Base-by-base conservation (phyloP, 176 grass and related monocot species). In the Raddia distichophylla region DNA sequence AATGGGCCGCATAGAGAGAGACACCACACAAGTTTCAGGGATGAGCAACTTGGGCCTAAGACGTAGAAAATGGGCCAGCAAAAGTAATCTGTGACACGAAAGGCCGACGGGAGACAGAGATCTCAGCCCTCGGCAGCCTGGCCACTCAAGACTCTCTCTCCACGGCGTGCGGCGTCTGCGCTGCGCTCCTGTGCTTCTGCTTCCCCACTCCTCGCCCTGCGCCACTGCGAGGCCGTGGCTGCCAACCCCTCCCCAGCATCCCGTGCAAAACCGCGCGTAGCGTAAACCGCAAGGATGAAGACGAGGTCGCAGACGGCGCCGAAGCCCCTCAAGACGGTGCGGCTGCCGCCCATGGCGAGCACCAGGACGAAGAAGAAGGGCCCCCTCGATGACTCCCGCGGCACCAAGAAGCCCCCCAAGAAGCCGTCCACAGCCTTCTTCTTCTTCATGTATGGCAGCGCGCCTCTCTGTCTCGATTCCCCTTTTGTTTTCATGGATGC, bases 381-480 rank as follows among this genome's bases (percentile, higher is more conserved):
- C 16, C 14, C 69, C 17, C 44, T 81, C 43, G 71, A 70, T 74
- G 92, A 89, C 60, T 86, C 57, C 71, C 69, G 84, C 75, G 80
- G 88, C 50, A 89, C 92, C 69, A 94, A 94, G 88, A 94, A 94
- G 76, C 94, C 81, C 63, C 75, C 73, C 68, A 82, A 83, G 81
- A 83, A 83, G 71, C 81, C 81, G 0, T 89, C 93, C 66, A 94
- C 95, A 13, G 95, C 95, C 74, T 98, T 98, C 90, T 98, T 98
- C 92, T 98, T 69, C 64, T 98, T 85, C 82, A 79, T 98, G 95
- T 97, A 90, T 33, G 74, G 37, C 37, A 56, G 7, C 5, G 7
- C 74, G 5, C n/a, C 14, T 55, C 20, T 60, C 15, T 15, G 14
- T 18, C 10, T 32, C 22, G 1, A 15, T 57, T 14, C 40, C 32